Base-by-base conservation (phyloP, 371 early-diverging fungal genomes). In the Quaeritorhiza haematococci region DNA sequence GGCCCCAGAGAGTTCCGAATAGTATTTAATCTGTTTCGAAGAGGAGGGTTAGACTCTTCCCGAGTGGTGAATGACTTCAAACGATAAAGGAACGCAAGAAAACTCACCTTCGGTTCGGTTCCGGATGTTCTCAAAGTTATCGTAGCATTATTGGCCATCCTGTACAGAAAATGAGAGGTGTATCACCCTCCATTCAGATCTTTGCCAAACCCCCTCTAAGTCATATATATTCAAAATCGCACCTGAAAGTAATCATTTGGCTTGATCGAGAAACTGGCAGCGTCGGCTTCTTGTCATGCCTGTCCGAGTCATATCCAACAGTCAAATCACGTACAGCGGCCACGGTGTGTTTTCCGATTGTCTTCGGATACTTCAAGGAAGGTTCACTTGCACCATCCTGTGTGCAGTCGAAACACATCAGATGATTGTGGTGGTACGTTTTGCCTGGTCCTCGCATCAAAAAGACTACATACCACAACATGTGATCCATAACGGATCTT, bases 21-120 rank as follows among this genome's bases (percentile, higher is more conserved):
- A 96, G 66, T 89, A 96, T 72, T 96, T 96, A 73, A 96, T 88
- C 71, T 96, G n/a, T n/a, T n/a, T n/a, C n/a, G n/a, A n/a, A n/a
- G n/a, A n/a, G n/a, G n/a, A n/a, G n/a, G n/a, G n/a, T n/a, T n/a
- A n/a, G n/a, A n/a, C n/a, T n/a, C n/a, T n/a, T n/a, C n/a, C n/a
- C n/a, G n/a, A n/a, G n/a, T n/a, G n/a, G n/a, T n/a, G n/a, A n/a
- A n/a, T n/a, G n/a, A n/a, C n/a, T n/a, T n/a, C n/a, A n/a, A n/a
- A n/a, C n/a, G n/a, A n/a, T n/a, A n/a, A n/a, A n/a, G n/a, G n/a
- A n/a, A n/a, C n/a, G n/a, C n/a, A n/a, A n/a, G n/a, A n/a, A n/a
- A n/a, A n/a, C n/a, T n/a, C n/a, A n/a, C n/a, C n/a, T 50, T 50
- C 23, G 96, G 95, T 66, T 95, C 96, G 1, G 96, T 96, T 15